Conservation (phyloP, 306 rosid genomes). For the Rosa rugosa region DNA sequence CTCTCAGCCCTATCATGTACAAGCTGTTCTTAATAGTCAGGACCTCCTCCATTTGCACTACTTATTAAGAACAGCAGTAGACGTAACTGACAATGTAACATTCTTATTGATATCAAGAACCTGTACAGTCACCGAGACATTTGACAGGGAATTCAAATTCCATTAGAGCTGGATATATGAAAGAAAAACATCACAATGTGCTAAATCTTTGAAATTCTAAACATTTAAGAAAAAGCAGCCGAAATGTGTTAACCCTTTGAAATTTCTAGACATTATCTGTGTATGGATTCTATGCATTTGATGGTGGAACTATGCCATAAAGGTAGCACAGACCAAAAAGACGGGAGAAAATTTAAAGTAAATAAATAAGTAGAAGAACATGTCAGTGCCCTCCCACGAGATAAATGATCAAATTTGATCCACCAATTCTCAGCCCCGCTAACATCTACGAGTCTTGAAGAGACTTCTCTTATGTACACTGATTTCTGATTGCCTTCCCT, state of each 20-base stretch:
- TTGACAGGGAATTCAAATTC: slow-evolving; percentile 18
- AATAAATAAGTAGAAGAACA: slow-evolving; percentile 12
- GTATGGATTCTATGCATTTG: slow-evolving; percentile 31
- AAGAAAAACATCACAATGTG: slow-evolving; percentile 30
- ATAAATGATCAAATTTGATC: slow-evolving; percentile 9
- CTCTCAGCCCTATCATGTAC: too few species aligned
- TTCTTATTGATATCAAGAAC: neutral
- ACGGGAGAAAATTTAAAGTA: neutral
- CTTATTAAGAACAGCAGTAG: neutral
- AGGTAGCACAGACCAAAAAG: slow-evolving; percentile 26
- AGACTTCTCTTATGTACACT: slow-evolving; percentile 60
- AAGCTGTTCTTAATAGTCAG: too few species aligned
- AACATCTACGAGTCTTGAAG: slow-evolving; percentile 29
- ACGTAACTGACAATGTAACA: neutral
- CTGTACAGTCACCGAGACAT: neutral
- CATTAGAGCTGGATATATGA: slow-evolving; percentile 29
- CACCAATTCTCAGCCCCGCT: slow-evolving; percentile 38
- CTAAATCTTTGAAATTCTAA: slow-evolving; percentile 38
- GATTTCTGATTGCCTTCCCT: slow-evolving; percentile 35
- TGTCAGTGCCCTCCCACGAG: slow-evolving; percentile 28
- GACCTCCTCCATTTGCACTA: too few species aligned
- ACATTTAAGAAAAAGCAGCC: neutral
- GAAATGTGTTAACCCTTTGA: slow-evolving; percentile 35
- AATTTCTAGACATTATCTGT: slow-evolving; percentile 33
- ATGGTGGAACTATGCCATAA: slow-evolving; percentile 37